Base-by-base conservation (phyloP, 2,329 filamentous ascomycete genomes). In the Blastomyces emzantsi region DNA sequence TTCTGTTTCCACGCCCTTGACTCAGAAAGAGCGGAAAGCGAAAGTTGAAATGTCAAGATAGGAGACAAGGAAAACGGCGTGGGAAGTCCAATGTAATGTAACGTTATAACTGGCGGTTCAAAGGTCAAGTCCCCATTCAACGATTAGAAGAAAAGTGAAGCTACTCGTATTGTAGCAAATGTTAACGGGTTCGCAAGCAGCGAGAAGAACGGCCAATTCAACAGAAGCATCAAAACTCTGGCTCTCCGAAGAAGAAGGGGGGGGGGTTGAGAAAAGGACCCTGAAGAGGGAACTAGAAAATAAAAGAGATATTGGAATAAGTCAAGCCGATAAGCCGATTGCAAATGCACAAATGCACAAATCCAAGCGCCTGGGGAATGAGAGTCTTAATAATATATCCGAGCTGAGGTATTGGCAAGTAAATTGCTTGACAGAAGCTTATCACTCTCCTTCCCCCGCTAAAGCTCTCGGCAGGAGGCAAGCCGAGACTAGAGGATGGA, bases 371-470 rank as follows among this genome's bases (percentile, higher is more conserved):
- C 51, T 4, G n/a, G 36, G 33, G n/a, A 43, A 28, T 11, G 9
- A n/a, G 43, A 36, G 36, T 19, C 17, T 57, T 57, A 41, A 25
- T 30, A 30, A 28, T 30, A 15, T 33, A 17, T 41, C 22, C 8
- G 6, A 49, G 13, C 15, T 13, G 57, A 33, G 43, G 36, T 41
- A 30, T 33, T 7, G 8, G 28, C 15, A 47, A 51, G 43, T 36
- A 45, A 60, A 49, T 49, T 60, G 25, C 25, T 47, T 60, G 58
- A 60, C 25, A 51, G 58, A 60, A 60, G 58, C 58, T 60, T 60
- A 49, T 41, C 55, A 9, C 15, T 43, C 13, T 17, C 2, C 19
- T 43, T 58, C 22, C 55, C 36, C 55, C 36, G 36, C 55, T 43
- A 58, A 57, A 43, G 6, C 33, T 25, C n/a, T 41, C 33, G 54